Evolutionary conservation across 139 green algal species (phyloP), one percentile per base, ranked within the genome.

Genomic region (Chlamydomonas applanata): DNA sequence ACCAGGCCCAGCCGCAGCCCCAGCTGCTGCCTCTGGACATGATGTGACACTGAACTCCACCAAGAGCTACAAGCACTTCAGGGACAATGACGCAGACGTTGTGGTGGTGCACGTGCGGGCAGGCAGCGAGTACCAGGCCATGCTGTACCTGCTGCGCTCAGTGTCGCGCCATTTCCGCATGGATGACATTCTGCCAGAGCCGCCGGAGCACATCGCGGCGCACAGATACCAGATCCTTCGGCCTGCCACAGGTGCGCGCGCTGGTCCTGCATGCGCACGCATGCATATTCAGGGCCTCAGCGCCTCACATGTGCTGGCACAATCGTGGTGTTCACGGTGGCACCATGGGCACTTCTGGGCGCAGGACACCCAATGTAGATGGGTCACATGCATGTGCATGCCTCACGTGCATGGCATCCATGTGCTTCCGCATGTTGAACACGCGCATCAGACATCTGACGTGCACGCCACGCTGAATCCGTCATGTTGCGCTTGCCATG

Each of bases 111-210:
- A 81, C 27, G 75, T 81, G 27, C 68, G 56, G 22, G 54, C 67
- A 13, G 75, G 75, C 27, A 75, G 64, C 29, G 67, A 81, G 40
- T 66, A 81, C 68, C 67, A 81, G n/a, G 75, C 75, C 3, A 34
- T 81, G 67, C 56, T 76, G 56, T 81, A 81, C 68, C 59, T 81
- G 19, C 67, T 81, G 40, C 67, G 67, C n/a, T 57, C 35, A 3
- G 59, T 81, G 4, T 69, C 61, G 27, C 66, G 67, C 2, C 56
- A 72, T 20, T 81, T 75, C 44, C 7, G 40, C 7, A 66, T 75
- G 56, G 75, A 81, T 56, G 75, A 81, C 13, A 40, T 81, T 25
- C 44, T 81, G 67, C 75, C 75, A 25, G 75, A 81, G 11, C 29
- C 60, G 11, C 75, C 75, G 33, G 74, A 80, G 53, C 16, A 60